Percentiles rank a stretch among this genome's conserved stretches.
phyloP scores from a whole-genome alignment of 495 filamentous ascomycete species.

The Podospora australis region DNA sequence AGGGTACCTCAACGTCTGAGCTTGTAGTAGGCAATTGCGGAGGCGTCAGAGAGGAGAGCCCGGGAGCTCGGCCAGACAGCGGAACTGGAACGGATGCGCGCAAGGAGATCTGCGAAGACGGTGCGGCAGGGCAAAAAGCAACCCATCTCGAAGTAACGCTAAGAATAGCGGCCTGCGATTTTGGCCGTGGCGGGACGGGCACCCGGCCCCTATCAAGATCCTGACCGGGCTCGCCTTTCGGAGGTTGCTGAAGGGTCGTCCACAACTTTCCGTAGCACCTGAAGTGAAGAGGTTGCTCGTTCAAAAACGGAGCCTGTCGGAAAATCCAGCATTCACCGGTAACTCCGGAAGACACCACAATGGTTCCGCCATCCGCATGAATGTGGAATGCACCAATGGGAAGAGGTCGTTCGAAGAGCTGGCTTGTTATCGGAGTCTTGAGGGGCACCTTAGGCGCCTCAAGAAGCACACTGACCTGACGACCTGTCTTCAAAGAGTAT shows the following conservation, averaged over 20 bases:
- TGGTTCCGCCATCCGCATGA: constrained; percentile 56
- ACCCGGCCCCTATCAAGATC: constrained; percentile 38
- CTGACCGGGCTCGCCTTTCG: constrained; percentile 38
- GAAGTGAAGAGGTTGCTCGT: constrained; percentile 44
- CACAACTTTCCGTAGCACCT: constrained; percentile 72
- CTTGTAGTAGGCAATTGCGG: constrained; percentile 69
- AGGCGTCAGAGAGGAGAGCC: constrained; percentile 61
- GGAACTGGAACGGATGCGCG: constrained; percentile 49
- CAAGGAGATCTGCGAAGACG: constrained; percentile 62
- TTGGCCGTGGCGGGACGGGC: constrained; percentile 30
- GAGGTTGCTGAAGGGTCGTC: constrained; percentile 63
- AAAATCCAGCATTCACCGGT: constrained; percentile 87
- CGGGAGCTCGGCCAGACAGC: constrained; percentile 51
- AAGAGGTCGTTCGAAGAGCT: constrained; percentile 51
- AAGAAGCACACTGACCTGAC: constrained; percentile 63
- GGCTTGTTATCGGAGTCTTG: constrained; percentile 45
- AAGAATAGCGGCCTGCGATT: constrained; percentile 57
- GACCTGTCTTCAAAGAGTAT: constrained; percentile 66
- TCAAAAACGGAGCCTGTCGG: constrained; percentile 28
- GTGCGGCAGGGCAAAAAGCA: constrained; percentile 70
- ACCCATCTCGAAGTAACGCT: constrained; percentile 77
- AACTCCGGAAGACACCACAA: constrained; percentile 68
- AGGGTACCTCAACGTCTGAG: constrained; percentile 69
- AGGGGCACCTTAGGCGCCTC: constrained; percentile 43
- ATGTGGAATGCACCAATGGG: constrained; percentile 67